Evolutionary conservation across 495 filamentous ascomycete genomes (phyloP), one percentile per base, ranked within the genome.

Genomic region (Pyronema omphalodes): DNA sequence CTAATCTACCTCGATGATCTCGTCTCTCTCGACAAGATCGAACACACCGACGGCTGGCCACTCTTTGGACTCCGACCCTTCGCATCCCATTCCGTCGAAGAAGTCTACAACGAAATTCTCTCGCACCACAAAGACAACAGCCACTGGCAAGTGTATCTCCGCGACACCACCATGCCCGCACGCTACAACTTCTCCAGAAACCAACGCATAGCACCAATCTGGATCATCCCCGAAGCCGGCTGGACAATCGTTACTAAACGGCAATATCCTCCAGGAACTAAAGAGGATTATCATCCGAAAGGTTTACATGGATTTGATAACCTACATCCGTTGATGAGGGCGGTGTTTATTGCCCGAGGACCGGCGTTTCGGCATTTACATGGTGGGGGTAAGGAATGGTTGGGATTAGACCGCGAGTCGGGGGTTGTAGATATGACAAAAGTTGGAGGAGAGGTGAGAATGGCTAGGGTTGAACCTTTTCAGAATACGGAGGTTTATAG

Each of bases 401-500:
- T 57, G 1, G 33, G 35, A 12, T 15, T 60, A 23, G 61, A 63
- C 39, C 49, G 50, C 6, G 50, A 57, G 11, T 36, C 33, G 17
- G 23, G 33, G 1, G 39, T 18, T 9, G 46, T n/a, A 3, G 45
- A 51, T 14, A 33, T 34, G 17, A 1, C 17, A 11, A n/a, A 40
- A 7, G 44, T 18, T 1, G 37, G 17, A 15, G 53, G 48, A 1
- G 51, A 54, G 14, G 61, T 58, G 14, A 52, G 40, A 23, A 36
- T 15, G 36, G 46, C 41, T 6, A 9, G 54, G 37, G 60, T 64
- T 2, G 48, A 57, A 51, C 49, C 17, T 41, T 60, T 62, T 86
- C 82, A 91, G 76, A 99, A 99, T 56, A 84, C 74, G 53, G 88
- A 99, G 58, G 85, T 99, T 1, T 96, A 96, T 64, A 93, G 94